Conservation (phyloP, 768 basidiomycete genomes). For the Boletus huronensis region DNA sequence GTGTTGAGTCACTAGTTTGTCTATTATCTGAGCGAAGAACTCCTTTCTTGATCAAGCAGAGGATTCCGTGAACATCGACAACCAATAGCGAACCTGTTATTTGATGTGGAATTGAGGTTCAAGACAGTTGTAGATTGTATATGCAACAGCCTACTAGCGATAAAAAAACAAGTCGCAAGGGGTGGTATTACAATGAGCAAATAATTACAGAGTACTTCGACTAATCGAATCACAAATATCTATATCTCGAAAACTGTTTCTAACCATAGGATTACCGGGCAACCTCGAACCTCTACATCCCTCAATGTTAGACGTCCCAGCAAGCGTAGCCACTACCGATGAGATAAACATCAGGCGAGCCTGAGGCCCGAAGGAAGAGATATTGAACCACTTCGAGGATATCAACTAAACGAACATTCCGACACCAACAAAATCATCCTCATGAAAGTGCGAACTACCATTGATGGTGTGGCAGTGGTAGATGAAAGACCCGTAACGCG, state of each 20-base stretch:
- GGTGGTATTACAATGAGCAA: no score
- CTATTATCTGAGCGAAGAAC: no score
- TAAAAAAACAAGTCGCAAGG: not conserved
- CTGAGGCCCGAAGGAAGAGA: no score
- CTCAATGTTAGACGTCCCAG: not conserved
- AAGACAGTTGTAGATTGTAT: not conserved
- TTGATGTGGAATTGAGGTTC: not conserved
- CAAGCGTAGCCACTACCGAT: not conserved
- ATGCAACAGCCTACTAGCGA: no score
- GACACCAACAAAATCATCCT: not conserved
- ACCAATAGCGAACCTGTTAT: not conserved
- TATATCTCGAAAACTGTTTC: not conserved
- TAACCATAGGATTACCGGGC: not conserved
- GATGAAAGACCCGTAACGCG: not conserved
- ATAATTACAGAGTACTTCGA: not conserved
- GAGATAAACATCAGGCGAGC: not conserved
- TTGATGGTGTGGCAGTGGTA: not conserved
- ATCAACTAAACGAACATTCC: no score
- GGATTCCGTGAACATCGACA: not conserved
- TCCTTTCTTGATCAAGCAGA: not conserved
- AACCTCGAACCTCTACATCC: not conserved
- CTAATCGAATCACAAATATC: not conserved
- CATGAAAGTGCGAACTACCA: not conserved
- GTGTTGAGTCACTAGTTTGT: no score
- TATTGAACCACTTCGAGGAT: not conserved